A percentile compares a stretch with the other conserved stretches of the same genome.
These are phyloP conservation scores for Salix udensis DNA, from an alignment of 345 rosid genomes.

Conservation along the genomic window DNA sequence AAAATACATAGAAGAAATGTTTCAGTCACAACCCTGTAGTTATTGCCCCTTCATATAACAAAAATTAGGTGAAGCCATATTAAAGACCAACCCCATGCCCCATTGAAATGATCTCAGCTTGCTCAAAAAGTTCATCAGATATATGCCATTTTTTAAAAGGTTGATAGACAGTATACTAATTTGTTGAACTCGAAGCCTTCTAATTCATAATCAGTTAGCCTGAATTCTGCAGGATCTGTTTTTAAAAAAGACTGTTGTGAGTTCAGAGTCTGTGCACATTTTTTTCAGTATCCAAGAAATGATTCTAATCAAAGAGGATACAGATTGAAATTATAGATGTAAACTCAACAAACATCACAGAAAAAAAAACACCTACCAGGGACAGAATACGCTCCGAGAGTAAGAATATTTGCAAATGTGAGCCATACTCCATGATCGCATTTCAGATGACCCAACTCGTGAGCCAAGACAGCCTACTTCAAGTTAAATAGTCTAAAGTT, in stretches of 20 bases:
- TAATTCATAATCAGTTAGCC: background rate
- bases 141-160: background rate
- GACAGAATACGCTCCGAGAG: conserved; percentile 83
- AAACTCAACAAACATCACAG: conserved; percentile 4
- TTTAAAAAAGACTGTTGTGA: background rate
- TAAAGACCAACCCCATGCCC: background rate
- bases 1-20: background rate
- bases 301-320: background rate
- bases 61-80: background rate
- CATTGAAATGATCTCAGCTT: background rate
- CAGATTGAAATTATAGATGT: background rate
- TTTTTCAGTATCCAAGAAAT: background rate
- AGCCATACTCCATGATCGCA: conserved; percentile 99
- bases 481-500: conserved; percentile 15
- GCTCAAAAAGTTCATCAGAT: background rate
- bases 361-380: conserved; percentile 59
- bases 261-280: background rate
- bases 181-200: background rate
- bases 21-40: background rate
- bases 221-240: background rate
- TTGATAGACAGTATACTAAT: background rate
- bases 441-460: conserved; percentile 93
- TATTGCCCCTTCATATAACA: background rate
- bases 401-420: conserved; percentile 87
- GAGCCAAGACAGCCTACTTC: conserved; percentile 88